These are phyloP conservation scores for Fraxinus cuspidata DNA, from an alignment of 257 asterid species.

Conservation along the genomic window DNA sequence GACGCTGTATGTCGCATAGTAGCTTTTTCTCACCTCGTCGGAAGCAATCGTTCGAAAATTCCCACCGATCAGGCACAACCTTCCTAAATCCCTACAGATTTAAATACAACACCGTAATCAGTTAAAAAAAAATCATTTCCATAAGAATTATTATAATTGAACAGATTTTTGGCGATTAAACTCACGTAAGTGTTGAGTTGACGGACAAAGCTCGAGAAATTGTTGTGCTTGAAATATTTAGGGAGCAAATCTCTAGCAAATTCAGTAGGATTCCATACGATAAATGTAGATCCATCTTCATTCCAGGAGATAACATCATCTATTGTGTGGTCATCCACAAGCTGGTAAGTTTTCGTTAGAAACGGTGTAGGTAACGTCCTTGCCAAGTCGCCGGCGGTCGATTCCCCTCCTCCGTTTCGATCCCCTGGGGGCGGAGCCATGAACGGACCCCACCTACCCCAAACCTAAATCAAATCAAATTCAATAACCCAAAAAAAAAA, in stretches of 20 bases:
- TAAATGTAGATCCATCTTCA: slow-evolving; percentile 78
- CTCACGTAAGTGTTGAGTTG: slow-evolving; percentile 90
- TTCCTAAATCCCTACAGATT: slow-evolving; percentile 80
- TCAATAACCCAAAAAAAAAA: not conserved
- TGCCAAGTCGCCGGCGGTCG: slow-evolving; percentile 46
- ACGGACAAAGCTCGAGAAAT: slow-evolving; percentile 88
- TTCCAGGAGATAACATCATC: slow-evolving; percentile 89
- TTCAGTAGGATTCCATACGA: slow-evolving; percentile 88
- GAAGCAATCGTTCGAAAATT: slow-evolving; percentile 78
- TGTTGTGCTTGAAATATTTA: slow-evolving; percentile 77
- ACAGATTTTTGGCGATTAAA: not conserved
- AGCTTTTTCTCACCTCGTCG: slow-evolving; percentile 67
- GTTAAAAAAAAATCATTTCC: not conserved
- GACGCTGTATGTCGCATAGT: slow-evolving; percentile 78
- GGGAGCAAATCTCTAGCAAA: slow-evolving; percentile 89
- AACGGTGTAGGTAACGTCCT: slow-evolving; percentile 86
- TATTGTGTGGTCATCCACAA: slow-evolving; percentile 60
- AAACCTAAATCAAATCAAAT: slow-evolving; percentile 24
- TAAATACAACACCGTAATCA: slow-evolving; percentile 1
- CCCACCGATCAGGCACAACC: slow-evolving; percentile 96
- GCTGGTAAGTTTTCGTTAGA: slow-evolving; percentile 80
- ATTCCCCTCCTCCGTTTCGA: slow-evolving; percentile 51
- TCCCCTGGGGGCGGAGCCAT: slow-evolving; percentile 61
- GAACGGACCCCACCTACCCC: slow-evolving; percentile 20
- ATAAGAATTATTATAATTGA: not conserved